Evolutionary conservation across 305 asterid species (phyloP), one percentile per base, ranked within the genome.

Genomic region (Fraxinus greggii): DNA sequence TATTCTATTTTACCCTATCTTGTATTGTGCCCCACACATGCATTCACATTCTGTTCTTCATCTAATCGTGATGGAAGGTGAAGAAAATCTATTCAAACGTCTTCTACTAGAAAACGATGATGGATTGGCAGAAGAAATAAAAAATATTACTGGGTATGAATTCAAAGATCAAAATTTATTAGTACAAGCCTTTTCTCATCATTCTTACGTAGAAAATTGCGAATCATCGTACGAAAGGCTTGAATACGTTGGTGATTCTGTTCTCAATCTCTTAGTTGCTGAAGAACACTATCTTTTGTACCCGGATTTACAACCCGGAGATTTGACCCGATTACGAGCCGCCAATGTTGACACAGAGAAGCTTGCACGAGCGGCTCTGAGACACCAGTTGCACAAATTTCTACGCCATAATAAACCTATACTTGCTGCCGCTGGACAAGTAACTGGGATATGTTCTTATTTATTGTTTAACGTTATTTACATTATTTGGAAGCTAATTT

Each of bases 321-420:
- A 51, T 2, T 48, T 90, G 0, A 90, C 97, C 0, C 36, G 54
- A 26, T 89, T 93, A 15, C 91, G 97, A 1, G 86, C 92, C 0
- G 88, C 83, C 26, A 92, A 92, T 21, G 95, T 89, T 0, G 91
- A 91, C 7, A 92, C 87, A 0, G 95, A 92, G 81, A 92, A 91
- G 80, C 92, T 93, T 21, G 94, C 93, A 0, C 91, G 92, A 0
- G 95, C 80, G 0, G 84, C 93, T 0, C 3, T 90, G 29, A 87
- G 85, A 38, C 70, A 86, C 56, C 65, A 59, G 31, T 76, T 91
- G 74, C 85, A 89, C 48, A 70, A 61, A 5, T 82, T 83, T 73
- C 72, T 92, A 13, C 86, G 89, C 1, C 94, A 92, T 17, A 84
- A 81, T 8, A 87, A 76, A 1, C 86, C 85, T 28, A 79, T 84